These are phyloP conservation scores for Gnomoniopsis smithogilvyi DNA, from an alignment of 2,329 filamentous ascomycete species.

Conservation along the genomic window DNA sequence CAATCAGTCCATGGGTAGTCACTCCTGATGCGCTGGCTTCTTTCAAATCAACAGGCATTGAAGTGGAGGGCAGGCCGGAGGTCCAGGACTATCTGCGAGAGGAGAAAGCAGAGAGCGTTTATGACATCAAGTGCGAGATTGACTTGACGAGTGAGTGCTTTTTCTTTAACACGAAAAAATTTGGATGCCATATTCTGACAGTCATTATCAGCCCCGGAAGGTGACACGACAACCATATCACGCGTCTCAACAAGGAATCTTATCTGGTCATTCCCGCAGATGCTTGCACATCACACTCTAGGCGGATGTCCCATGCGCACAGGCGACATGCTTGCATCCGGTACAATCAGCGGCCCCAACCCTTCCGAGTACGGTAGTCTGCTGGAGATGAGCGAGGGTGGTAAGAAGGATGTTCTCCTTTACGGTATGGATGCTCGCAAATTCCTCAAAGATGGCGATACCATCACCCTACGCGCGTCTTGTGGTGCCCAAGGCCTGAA, in stretches of 20 bases:
- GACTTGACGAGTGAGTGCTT: conserved; percentile 52
- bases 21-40: conserved; percentile 71
- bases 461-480: conserved; percentile 36
- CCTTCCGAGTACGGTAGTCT: conserved; percentile 38
- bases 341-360: conserved; percentile 61
- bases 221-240: conserved; percentile 54
- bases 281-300: conserved; percentile 76
- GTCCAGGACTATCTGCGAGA: conserved; percentile 54
- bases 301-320: conserved; percentile 72
- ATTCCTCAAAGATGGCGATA: conserved; percentile 46
- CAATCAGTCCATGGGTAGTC: conserved; percentile 77
- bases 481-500: conserved; percentile 30
- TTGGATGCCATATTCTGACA: background rate
- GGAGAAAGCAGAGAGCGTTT: conserved; percentile 54
- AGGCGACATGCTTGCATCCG: conserved; percentile 74
- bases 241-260: conserved; percentile 63
- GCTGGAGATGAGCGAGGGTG: conserved; percentile 43
- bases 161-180: background rate
- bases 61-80: conserved; percentile 26
- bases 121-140: conserved; percentile 67
- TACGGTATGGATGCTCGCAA: conserved; percentile 36
- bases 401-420: conserved; percentile 40
- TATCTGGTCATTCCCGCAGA: conserved; percentile 80
- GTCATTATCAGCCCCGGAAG: conserved; percentile 31
- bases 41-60: conserved; percentile 31